These are phyloP conservation scores for Cucumis melo DNA, from an alignment of 306 rosid species.

Conservation along the genomic window DNA sequence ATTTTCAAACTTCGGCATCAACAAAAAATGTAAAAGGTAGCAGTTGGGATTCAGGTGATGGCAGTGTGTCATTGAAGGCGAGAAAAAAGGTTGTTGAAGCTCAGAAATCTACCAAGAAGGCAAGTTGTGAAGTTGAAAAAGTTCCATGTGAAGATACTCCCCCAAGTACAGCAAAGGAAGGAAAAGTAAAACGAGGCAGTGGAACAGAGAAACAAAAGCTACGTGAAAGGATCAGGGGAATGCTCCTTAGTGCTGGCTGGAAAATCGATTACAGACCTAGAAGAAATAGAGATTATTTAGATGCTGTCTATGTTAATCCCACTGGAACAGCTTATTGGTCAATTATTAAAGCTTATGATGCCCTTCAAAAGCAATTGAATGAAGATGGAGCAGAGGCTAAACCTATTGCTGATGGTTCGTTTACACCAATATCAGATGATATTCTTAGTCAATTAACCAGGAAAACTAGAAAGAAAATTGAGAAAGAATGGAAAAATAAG, in stretches of 20 bases:
- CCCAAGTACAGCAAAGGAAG: constrained; percentile 35
- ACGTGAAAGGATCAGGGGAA: constrained; percentile 70
- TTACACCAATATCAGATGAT: constrained; percentile 64
- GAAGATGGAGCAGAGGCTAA: constrained; percentile 42
- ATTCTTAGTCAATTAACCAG: constrained; percentile 84
- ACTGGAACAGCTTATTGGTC: constrained; percentile 96
- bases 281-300: constrained; percentile 90
- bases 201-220: constrained; percentile 95
- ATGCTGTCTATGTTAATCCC: constrained; percentile 88
- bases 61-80: constrained; percentile 46
- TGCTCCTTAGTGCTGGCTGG: constrained; percentile 86
- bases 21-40: constrained; percentile 37
- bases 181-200: constrained; percentile 71
- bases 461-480: constrained; percentile 86
- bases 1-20: constrained; percentile 34
- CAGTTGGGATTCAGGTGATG: constrained; percentile 51
- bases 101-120: constrained; percentile 31
- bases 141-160: constrained; percentile 47
- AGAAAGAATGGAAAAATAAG: constrained; percentile 69
- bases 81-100: constrained; percentile 35
- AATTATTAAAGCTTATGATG: constrained; percentile 92
- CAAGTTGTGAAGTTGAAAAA: constrained; percentile 34
- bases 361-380: constrained; percentile 72
- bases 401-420: constrained; percentile 38
- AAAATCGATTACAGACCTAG: constrained; percentile 90